Evolutionary conservation across 768 basidiomycete species (phyloP), one percentile per base, ranked within the genome.

Genomic region (Termitomyces sp.): DNA sequence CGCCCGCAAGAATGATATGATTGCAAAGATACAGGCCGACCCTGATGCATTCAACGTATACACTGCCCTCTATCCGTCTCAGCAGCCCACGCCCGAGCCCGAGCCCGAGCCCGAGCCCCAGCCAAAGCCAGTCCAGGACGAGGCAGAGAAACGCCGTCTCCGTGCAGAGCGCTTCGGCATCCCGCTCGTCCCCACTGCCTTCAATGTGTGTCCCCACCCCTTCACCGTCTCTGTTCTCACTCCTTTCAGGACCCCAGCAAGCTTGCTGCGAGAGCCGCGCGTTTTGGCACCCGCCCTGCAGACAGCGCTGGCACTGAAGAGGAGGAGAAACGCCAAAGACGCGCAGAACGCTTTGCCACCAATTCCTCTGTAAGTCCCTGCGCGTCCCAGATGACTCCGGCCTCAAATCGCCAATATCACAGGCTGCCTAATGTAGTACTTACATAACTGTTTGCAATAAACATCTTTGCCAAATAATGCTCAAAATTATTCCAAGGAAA

Each of bases 141-240:
- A 88, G 53, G 68, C 76, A 10, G 84, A 80, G 61, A 85, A 77
- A 63, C 82, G 84, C 53, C 81, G 73, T 65, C 73, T 76, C 43
- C 82, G 88, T 42, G 87, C 87, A 5, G 84, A 76, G 18, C 82
- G 88, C n/a, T 89, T 90, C 61, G 85, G 85, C 32, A 83, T 86
- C n/a, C 79, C 85, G 4, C 64, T 86, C 8, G 80, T 86, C 9
- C 76, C 61, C 12, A n/a, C 68, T 46, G 7, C 48, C 8, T 57
- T 53, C 16, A 55, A 61, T 55, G 74, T 67, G 57, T 46, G 51
- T 49, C 41, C 31, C 46, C 14, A 16, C 16, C 39, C n/a, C 32
- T 29, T 4, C 27, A 9, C 22, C 31, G 39, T 37, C 52, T 8
- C 51, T 59, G 16, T 55, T 46, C 50, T 27, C 32, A 36, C 57